Conservation (phyloP, 371 early-diverging fungal genomes). For the Mucor velutinosus region DNA sequence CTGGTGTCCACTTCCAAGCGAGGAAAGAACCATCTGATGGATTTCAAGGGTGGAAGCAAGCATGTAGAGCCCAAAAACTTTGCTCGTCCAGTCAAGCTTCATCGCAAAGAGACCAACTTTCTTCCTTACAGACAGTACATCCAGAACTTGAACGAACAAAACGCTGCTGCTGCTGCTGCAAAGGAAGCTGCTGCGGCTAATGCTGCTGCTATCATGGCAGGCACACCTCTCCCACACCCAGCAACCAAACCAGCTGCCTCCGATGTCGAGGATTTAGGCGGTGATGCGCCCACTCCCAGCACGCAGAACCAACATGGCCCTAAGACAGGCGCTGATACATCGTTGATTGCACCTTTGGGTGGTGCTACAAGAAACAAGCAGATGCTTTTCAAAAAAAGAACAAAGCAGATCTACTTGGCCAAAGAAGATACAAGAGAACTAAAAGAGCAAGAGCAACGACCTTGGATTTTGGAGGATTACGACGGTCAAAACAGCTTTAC, state of each 20-base stretch:
- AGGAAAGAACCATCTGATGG: conserved; percentile 68
- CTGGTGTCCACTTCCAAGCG: conserved; percentile 56
- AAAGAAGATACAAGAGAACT: conserved; percentile 73
- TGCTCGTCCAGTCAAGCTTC: conserved; percentile 70
- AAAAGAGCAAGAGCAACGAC: conserved; percentile 72
- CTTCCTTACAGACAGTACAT: conserved; percentile 32
- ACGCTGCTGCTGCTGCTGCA: conserved; percentile 25
- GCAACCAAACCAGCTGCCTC: background rate
- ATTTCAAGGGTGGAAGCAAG: conserved; percentile 56
- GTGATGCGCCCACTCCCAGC: conserved; percentile 19
- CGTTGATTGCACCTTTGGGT: conserved; percentile 78
- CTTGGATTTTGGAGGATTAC: conserved; percentile 82
- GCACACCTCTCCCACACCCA: background rate
- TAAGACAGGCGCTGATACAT: conserved; percentile 72
- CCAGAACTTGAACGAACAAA: conserved; percentile 21
- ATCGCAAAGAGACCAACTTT: conserved; percentile 57
- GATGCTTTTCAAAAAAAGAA: conserved; percentile 82
- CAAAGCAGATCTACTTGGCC: conserved; percentile 76
- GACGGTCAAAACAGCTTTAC: conserved; percentile 70
- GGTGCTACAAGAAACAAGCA: conserved; percentile 80
- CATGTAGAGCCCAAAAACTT: conserved; percentile 58
- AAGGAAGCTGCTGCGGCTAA: conserved; percentile 7
- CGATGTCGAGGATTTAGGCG: conserved; percentile 15
- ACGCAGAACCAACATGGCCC: conserved; percentile 37
- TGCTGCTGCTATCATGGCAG: conserved; percentile 15